A percentile compares a stretch with the other conserved stretches of the same genome.
Evolutionary conservation across 116 monocot genomes (phyloP).

Genomic region (Cymodocea nodosa): DNA sequence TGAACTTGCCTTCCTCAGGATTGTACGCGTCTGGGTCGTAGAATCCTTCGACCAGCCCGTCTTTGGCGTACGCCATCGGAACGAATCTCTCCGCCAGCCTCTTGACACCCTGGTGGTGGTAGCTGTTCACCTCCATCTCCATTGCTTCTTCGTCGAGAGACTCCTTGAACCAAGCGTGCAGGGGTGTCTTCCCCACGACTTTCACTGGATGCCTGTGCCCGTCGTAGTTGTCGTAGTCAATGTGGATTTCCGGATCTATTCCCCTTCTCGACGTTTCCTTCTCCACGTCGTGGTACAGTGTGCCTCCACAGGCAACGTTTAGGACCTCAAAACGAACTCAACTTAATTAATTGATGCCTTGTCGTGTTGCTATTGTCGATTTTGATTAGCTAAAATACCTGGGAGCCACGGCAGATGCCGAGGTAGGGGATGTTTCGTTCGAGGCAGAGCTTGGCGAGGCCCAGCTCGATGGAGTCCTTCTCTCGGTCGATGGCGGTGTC

Average conservation of each 20-base stretch:
- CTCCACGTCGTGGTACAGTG: constrained; percentile 62
- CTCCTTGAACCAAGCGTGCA: constrained; percentile 60
- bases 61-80: constrained; percentile 63
- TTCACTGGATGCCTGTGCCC: constrained; percentile 60
- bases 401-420: constrained; percentile 88
- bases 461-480: constrained; percentile 89
- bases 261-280: constrained; percentile 27
- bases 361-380: no score
- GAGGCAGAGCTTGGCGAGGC: constrained; percentile 74
- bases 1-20: constrained; percentile 79
- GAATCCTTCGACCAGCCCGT: constrained; percentile 82
- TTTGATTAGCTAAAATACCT: no score
- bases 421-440: constrained; percentile 80
- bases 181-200: constrained; percentile 43
- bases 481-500: constrained; percentile 70
- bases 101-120: constrained; percentile 95
- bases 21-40: constrained; percentile 72
- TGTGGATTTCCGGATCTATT: constrained; percentile 19
- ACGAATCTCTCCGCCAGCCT: constrained; percentile 64
- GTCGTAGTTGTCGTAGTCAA: constrained; percentile 78
- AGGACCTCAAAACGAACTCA: no score
- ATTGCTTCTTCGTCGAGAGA: constrained; percentile 24
- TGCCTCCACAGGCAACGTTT: constrained; percentile 83
- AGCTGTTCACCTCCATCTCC: constrained; percentile 83
- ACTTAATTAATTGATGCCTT: no score